A percentile compares a stretch with the other conserved stretches of the same genome.
phyloP scores from a whole-genome alignment of 1,284 basidiomycete genomes.

The Stygiomarasmius scandens region DNA sequence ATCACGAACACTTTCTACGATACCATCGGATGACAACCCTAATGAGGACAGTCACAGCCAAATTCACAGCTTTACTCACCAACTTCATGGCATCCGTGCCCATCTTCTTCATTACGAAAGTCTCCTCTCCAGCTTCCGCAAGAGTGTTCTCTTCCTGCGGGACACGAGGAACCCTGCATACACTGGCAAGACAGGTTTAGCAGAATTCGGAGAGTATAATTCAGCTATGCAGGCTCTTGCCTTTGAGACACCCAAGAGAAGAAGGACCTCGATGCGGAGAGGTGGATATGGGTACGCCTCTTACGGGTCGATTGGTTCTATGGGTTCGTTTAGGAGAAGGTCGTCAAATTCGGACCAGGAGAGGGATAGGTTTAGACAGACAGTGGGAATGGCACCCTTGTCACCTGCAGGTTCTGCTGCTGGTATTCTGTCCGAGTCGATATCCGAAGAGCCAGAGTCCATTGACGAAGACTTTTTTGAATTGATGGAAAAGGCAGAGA shows the following conservation, averaged over 20 bases:
- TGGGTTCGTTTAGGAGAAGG: neutral
- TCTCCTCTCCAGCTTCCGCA: constrained; percentile 52
- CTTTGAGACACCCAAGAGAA: neutral
- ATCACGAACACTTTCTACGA: constrained; percentile 36
- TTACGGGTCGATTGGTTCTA: neutral
- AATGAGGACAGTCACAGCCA: constrained; percentile 12
- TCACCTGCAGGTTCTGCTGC: neutral
- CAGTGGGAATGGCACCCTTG: neutral
- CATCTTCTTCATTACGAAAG: constrained; percentile 55
- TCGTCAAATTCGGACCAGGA: constrained; percentile 13
- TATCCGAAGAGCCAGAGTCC: neutral
- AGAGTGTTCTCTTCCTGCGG: constrained; percentile 48
- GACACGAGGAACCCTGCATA: constrained; percentile 44
- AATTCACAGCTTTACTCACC: constrained; percentile 38
- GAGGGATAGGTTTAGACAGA: neutral
- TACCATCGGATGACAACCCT: constrained; percentile 10
- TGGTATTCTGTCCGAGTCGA: constrained; percentile 2
- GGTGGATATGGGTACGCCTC: neutral
- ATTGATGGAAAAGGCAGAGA: neutral
- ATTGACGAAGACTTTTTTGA: neutral
- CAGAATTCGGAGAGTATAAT: constrained; percentile 26
- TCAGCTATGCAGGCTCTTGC: neutral
- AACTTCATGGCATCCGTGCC: constrained; percentile 55
- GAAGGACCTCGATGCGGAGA: neutral
- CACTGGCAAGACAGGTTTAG: neutral